These are phyloP conservation scores for Adiantum capillusveneris DNA, from an alignment of 75 land plant genomes.

Conservation along the genomic window DNA sequence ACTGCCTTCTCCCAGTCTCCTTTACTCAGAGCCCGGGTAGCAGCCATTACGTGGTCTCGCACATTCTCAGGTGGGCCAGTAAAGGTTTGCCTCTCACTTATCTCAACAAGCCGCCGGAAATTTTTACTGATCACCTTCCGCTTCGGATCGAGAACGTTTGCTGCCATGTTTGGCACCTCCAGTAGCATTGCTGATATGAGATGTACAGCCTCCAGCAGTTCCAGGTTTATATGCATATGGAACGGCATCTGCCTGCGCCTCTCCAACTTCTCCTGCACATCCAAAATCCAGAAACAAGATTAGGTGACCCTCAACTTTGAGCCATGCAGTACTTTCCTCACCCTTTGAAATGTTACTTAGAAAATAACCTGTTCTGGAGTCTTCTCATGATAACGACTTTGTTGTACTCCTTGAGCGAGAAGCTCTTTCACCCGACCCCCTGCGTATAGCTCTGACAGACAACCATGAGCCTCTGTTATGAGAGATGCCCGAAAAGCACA, in stretches of 20 bases:
- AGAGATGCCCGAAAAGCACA: slow-evolving; percentile 76
- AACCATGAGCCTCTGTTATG: slow-evolving; percentile 65
- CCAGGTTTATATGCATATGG: slow-evolving; percentile 96
- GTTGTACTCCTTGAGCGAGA: slow-evolving; percentile 81
- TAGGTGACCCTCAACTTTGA: no score
- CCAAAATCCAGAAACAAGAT: background rate
- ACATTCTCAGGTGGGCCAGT: slow-evolving; percentile 94
- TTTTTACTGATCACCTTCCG: slow-evolving; percentile 70
- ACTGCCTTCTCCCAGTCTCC: slow-evolving; percentile 72
- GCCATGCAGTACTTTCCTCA: no score
- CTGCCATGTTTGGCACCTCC: slow-evolving; percentile 89
- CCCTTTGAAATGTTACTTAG: no score
- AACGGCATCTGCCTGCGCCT: slow-evolving; percentile 91
- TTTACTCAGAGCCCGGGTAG: slow-evolving; percentile 56
- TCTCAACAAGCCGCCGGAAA: slow-evolving; percentile 65
- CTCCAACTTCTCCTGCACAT: slow-evolving; percentile 70
- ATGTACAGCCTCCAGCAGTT: slow-evolving; percentile 83
- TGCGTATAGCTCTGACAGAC: slow-evolving; percentile 71
- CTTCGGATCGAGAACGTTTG: slow-evolving; percentile 53
- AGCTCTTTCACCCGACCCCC: slow-evolving; percentile 85
- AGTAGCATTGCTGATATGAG: slow-evolving; percentile 77
- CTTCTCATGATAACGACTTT: slow-evolving; percentile 84
- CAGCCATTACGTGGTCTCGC: slow-evolving; percentile 87
- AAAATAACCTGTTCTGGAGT: slow-evolving; percentile 92
- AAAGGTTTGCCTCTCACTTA: slow-evolving; percentile 72